Conservation (phyloP, 768 basidiomycete species). For the Suillus spraguei region DNA sequence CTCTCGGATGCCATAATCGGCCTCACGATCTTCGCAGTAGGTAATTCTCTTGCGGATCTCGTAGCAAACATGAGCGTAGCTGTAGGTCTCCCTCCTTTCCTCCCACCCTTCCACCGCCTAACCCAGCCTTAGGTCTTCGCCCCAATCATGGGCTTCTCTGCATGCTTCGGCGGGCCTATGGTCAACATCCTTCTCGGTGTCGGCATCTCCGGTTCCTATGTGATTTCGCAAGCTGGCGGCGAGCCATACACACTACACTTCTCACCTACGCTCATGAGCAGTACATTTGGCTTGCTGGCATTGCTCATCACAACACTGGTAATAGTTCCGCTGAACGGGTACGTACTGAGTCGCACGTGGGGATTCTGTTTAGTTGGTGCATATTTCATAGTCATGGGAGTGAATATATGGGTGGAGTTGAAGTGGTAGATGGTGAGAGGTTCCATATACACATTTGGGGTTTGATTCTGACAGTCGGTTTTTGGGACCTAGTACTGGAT, state of each 20-base stretch:
- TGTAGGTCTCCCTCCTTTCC: slow-evolving; percentile 41
- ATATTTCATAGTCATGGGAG: slow-evolving; percentile 75
- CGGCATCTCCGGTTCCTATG: slow-evolving; percentile 88
- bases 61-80: slow-evolving; percentile 98
- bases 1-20: slow-evolving; percentile 97
- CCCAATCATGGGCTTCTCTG: slow-evolving; percentile 93
- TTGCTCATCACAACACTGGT: slow-evolving; percentile 77
- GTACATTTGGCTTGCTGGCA: slow-evolving; percentile 76
- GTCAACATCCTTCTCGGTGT: slow-evolving; percentile 90
- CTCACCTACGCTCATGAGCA: slow-evolving; percentile 83
- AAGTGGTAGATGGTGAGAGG: slow-evolving; percentile 20
- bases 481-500: neutral
- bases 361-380: slow-evolving; percentile 75
- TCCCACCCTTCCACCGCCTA: neutral
- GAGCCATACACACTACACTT: slow-evolving; percentile 76
- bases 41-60: slow-evolving; percentile 94
- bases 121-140: slow-evolving; percentile 62
- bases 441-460: neutral
- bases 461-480: neutral
- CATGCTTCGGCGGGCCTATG: slow-evolving; percentile 94
- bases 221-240: slow-evolving; percentile 61
- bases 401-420: slow-evolving; percentile 82
- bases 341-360: slow-evolving; percentile 79
- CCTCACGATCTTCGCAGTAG: slow-evolving; percentile 93
- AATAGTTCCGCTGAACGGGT: slow-evolving; percentile 85